These are phyloP conservation scores for Perilla frutescens DNA, from an alignment of 257 asterid genomes.

Conservation along the genomic window DNA sequence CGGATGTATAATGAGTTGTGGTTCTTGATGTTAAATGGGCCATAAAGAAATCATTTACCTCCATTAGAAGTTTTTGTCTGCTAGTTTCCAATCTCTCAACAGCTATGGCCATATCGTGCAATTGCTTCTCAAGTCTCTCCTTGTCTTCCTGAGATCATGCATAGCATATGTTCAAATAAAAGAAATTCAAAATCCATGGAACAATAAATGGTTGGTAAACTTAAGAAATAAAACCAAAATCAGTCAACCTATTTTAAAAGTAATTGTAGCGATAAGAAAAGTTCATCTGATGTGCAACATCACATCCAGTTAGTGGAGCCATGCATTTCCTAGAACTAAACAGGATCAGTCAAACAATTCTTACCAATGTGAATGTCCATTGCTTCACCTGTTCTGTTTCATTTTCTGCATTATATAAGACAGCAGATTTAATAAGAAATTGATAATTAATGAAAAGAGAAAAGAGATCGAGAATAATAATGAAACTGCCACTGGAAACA, in stretches of 20 bases:
- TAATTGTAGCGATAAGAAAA: slow-evolving; percentile 18
- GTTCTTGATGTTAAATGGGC: slow-evolving; percentile 34
- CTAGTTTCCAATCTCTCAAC: slow-evolving; percentile 89
- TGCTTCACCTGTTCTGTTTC: slow-evolving; percentile 49
- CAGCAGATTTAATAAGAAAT: background rate
- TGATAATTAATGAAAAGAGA: background rate
- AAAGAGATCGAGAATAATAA: slow-evolving; percentile 12
- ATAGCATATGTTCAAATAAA: slow-evolving; percentile 18
- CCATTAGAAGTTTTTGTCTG: slow-evolving; percentile 87
- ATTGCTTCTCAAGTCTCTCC: slow-evolving; percentile 88
- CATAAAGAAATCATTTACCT: slow-evolving; percentile 54
- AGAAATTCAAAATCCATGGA: slow-evolving; percentile 15
- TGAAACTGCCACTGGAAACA: background rate
- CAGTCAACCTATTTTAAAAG: background rate
- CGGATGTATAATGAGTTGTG: slow-evolving; percentile 34
- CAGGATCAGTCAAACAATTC: slow-evolving; percentile 29
- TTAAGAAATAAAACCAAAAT: slow-evolving; percentile 1
- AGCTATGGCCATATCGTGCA: slow-evolving; percentile 95
- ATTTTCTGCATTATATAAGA: slow-evolving; percentile 56
- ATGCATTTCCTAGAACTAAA: slow-evolving; percentile 16
- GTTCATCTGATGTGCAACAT: slow-evolving; percentile 7
- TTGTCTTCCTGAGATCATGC: slow-evolving; percentile 70
- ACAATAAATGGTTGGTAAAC: background rate
- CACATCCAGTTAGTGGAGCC: background rate
- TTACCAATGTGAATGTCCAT: slow-evolving; percentile 65